Conservation (phyloP, 1,284 basidiomycete genomes). For the Cryptococcus sp. region DNA sequence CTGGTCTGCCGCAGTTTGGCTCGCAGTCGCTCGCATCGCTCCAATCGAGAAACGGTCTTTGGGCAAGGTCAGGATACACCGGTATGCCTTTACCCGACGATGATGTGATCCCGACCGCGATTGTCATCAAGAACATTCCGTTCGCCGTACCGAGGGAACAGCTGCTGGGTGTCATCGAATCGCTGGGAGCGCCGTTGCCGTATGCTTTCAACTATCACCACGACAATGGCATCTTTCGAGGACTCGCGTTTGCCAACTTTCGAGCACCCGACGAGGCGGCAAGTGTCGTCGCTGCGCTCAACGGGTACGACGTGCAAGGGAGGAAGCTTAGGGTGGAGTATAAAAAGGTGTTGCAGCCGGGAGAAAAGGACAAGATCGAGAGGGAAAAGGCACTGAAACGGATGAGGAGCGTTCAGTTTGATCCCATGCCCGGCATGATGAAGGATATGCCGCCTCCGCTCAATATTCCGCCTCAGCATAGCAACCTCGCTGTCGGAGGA, state of each 20-base stretch:
- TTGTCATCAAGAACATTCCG: conserved; percentile 99
- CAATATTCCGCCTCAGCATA: conserved; percentile 6
- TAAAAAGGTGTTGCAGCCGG: conserved; percentile 97
- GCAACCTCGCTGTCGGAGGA: conserved; percentile 2
- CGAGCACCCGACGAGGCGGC: conserved; percentile 85
- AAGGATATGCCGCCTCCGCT: conserved; percentile 24
- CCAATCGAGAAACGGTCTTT: conserved; percentile 19
- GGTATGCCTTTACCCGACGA: conserved; percentile 50
- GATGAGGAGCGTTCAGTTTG: conserved; percentile 93
- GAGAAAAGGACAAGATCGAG: conserved; percentile 98
- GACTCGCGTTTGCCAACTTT: conserved; percentile 98
- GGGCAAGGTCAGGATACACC: conserved; percentile 8
- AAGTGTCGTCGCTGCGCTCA: conserved; percentile 84
- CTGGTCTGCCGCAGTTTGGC: conserved; percentile 25
- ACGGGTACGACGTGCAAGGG: conserved; percentile 84
- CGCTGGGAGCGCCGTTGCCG: conserved; percentile 90
- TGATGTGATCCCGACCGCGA: conserved; percentile 96
- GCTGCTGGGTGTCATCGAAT: conserved; percentile 92
- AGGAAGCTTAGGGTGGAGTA: conserved; percentile 97
- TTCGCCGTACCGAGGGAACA: conserved; percentile 97
- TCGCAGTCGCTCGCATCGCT: conserved; percentile 23
- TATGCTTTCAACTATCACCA: conserved; percentile 99
- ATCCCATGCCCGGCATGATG: conserved; percentile 39
- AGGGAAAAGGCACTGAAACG: conserved; percentile 96
- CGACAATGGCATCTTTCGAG: conserved; percentile 93